A percentile compares a stretch with the other conserved stretches of the same genome.
These are phyloP conservation scores for Huntiella abstrusa DNA, from an alignment of 2,329 filamentous ascomycete species.

Conservation along the genomic window DNA sequence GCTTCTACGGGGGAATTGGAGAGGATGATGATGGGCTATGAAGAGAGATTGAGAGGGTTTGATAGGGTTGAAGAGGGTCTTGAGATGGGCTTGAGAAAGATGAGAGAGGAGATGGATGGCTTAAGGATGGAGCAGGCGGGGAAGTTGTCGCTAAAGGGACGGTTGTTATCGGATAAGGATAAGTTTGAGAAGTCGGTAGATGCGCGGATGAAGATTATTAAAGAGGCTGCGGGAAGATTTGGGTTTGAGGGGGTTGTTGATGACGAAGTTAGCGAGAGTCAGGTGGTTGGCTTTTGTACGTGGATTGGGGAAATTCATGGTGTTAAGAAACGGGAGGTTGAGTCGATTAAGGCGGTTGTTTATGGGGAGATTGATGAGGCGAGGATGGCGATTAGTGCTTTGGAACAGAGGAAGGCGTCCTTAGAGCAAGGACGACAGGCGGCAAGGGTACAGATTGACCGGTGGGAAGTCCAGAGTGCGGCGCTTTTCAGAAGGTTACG, in stretches of 20 bases:
- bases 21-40: conserved; percentile 55
- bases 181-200: conserved; percentile 67
- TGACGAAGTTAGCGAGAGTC: conserved; percentile 46
- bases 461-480: conserved; percentile 52
- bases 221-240: conserved; percentile 56
- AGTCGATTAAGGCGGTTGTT: conserved; percentile 54
- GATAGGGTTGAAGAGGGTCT: conserved; percentile 43
- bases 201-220: conserved; percentile 53
- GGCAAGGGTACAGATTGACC: conserved; percentile 51
- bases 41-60: conserved; percentile 51
- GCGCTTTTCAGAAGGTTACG: conserved; percentile 49
- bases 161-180: conserved; percentile 68
- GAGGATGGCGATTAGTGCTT: conserved; percentile 50
- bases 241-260: conserved; percentile 72
- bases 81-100: conserved; percentile 43
- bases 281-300: conserved; percentile 59
- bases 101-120: conserved; percentile 31
- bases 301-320: conserved; percentile 54
- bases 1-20: conserved; percentile 64
- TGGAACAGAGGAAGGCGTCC: conserved; percentile 55
- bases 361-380: conserved; percentile 55
- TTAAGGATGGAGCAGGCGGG: conserved; percentile 28
- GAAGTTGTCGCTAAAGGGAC: conserved; percentile 50
- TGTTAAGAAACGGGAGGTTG: conserved; percentile 64
- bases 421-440: conserved; percentile 56